Conservation (phyloP, 495 filamentous ascomycete genomes). For the Podospora pseudoanserina region DNA sequence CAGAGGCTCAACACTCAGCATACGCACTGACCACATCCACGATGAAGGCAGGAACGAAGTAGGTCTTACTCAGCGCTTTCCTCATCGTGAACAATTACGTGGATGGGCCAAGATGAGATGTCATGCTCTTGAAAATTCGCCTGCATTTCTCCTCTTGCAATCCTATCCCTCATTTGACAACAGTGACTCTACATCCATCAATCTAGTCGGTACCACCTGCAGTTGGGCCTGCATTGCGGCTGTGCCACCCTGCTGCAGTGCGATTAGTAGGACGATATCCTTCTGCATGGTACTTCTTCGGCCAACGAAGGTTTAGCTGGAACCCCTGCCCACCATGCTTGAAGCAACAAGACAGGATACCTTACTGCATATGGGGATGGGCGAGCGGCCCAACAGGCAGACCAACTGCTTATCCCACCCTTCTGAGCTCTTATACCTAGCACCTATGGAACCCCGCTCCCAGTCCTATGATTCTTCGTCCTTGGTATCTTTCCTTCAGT, state of each 20-base stretch:
- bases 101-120: background rate
- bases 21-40: background rate
- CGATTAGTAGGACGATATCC: background rate
- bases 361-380: too few relatives aligned
- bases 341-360: background rate
- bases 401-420: background rate
- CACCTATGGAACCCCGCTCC: background rate
- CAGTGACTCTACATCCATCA: background rate
- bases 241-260: background rate
- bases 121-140: background rate
- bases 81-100: background rate
- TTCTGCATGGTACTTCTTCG: background rate
- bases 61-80: background rate
- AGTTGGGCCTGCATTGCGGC: background rate
- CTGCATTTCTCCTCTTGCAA: background rate
- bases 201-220: background rate
- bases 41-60: background rate
- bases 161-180: background rate
- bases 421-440: background rate
- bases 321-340: background rate
- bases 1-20: background rate
- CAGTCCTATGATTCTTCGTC: background rate
- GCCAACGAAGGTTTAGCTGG: background rate
- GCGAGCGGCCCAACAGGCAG: background rate
- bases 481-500: background rate